phyloP scores from a whole-genome alignment of 306 rosid genomes.

The Vigna trinervia region DNA sequence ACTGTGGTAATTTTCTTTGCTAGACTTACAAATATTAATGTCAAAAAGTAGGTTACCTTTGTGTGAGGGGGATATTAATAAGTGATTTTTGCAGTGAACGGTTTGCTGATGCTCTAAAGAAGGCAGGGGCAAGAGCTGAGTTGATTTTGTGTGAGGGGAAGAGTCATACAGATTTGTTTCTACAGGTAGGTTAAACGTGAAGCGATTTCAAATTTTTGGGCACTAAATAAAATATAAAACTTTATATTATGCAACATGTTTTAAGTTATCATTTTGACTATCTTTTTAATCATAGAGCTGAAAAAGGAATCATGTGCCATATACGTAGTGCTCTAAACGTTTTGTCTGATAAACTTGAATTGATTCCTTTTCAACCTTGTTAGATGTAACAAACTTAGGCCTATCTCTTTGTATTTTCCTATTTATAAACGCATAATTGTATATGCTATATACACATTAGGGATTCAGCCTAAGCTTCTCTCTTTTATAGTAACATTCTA shows the following conservation, averaged over 20 bases:
- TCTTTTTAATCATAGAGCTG: background rate
- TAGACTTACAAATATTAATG: background rate
- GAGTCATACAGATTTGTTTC: conserved; percentile 95
- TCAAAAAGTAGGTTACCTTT: background rate
- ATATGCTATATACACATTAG: too few species aligned
- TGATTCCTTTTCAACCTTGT: background rate
- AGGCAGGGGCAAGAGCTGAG: conserved; percentile 71
- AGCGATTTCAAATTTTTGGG: conserved; percentile 19
- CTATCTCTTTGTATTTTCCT: too few species aligned
- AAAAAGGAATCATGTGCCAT: background rate
- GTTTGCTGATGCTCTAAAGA: conserved; percentile 67
- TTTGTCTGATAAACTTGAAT: background rate
- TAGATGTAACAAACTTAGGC: too few species aligned
- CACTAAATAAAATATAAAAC: conserved; percentile 1
- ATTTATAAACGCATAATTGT: too few species aligned
- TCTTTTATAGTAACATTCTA: too few species aligned
- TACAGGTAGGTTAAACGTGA: conserved; percentile 66
- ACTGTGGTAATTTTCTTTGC: conserved; percentile 32
- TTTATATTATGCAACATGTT: conserved; percentile 1
- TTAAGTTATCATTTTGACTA: background rate
- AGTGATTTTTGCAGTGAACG: conserved; percentile 63
- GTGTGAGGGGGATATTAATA: background rate
- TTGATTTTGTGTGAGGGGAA: conserved; percentile 79
- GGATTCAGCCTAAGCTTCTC: too few species aligned
- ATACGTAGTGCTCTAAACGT: background rate